Conservation (phyloP, 371 early-diverging fungal genomes). For the Cokeromyces recurvatus region DNA sequence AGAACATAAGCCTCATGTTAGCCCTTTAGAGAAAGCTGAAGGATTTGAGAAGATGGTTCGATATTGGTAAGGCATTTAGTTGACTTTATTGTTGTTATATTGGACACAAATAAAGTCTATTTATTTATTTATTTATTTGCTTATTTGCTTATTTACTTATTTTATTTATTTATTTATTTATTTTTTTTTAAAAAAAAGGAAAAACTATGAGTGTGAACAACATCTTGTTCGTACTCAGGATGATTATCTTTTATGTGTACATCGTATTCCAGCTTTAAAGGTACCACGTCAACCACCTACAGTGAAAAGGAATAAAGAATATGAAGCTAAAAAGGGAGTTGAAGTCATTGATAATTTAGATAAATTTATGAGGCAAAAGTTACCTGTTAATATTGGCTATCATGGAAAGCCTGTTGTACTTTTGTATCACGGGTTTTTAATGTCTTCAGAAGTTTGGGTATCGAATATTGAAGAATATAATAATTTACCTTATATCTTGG, state of each 20-base stretch:
- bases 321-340: constrained; percentile 11
- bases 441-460: constrained; percentile 91
- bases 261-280: constrained; percentile 66
- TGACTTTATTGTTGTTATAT: too few relatives aligned
- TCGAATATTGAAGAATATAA: constrained; percentile 69
- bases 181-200: constrained; percentile 13
- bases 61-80: constrained; percentile 45
- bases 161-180: not conserved
- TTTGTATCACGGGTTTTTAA: constrained; percentile 93
- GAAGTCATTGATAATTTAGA: constrained; percentile 33
- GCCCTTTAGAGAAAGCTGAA: constrained; percentile 55
- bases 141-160: too few relatives aligned
- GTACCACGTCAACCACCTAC: too few relatives aligned
- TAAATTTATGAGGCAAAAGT: constrained; percentile 20
- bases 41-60: constrained; percentile 65
- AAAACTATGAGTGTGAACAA: constrained; percentile 71
- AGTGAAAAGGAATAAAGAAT: not conserved
- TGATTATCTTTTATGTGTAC: constrained; percentile 84
- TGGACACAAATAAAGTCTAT: not conserved
- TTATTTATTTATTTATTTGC: too few relatives aligned
- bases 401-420: constrained; percentile 76
- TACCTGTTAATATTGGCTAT: constrained; percentile 11
- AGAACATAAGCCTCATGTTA: constrained; percentile 49
- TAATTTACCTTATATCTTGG: constrained; percentile 69
- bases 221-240: constrained; percentile 86